These are phyloP conservation scores for Orbilia brochopaga DNA, from an alignment of 2,329 filamentous ascomycete genomes.

Conservation along the genomic window DNA sequence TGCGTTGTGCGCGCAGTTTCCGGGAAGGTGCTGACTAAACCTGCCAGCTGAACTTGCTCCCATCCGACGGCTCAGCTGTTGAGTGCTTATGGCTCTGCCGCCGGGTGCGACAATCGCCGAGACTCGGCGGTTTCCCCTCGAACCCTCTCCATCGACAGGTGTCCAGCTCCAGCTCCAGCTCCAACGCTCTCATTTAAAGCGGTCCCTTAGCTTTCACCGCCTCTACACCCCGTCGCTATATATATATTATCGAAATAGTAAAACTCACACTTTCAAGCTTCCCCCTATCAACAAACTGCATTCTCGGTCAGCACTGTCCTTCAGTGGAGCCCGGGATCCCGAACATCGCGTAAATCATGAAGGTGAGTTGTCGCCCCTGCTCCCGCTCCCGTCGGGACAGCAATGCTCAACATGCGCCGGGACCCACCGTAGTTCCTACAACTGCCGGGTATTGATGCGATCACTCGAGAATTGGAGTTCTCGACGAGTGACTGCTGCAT, in stretches of 20 bases:
- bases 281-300: not conserved
- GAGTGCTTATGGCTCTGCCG: too few relatives aligned
- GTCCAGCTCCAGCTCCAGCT: not conserved
- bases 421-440: slow-evolving; percentile 75
- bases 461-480: slow-evolving; percentile 93
- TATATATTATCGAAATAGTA: not conserved
- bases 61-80: too few relatives aligned
- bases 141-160: not conserved
- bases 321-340: not conserved
- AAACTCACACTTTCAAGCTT: not conserved
- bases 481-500: slow-evolving; percentile 91
- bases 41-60: not conserved
- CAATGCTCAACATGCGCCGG: slow-evolving; percentile 41
- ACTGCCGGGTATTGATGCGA: slow-evolving; percentile 85
- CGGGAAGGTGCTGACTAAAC: not conserved
- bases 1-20: not conserved
- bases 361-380: slow-evolving; percentile 51
- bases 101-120: slow-evolving; percentile 34
- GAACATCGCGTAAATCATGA: slow-evolving; percentile 23
- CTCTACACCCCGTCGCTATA: not conserved
- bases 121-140: slow-evolving; percentile 31
- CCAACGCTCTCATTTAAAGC: not conserved
- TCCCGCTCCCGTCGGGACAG: slow-evolving; percentile 15
- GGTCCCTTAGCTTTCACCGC: not conserved
- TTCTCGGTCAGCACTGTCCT: not conserved